phyloP scores from a whole-genome alignment of 139 green algal genomes.

The Axilococcus clingmanii region DNA sequence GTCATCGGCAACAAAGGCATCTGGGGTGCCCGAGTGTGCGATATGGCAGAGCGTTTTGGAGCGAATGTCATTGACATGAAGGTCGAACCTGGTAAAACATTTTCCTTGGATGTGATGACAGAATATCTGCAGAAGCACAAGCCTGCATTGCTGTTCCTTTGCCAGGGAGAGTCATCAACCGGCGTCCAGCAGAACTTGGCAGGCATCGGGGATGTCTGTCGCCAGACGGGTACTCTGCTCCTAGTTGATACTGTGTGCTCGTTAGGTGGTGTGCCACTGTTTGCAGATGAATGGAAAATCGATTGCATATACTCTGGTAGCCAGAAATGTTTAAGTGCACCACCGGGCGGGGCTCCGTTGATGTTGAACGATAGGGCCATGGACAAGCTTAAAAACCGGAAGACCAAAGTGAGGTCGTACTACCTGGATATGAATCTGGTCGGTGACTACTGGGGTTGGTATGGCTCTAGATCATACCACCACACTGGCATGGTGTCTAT shows the following conservation, averaged over 20 bases:
- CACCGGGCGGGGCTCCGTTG: slow-evolving; percentile 60
- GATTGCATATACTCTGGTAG: slow-evolving; percentile 80
- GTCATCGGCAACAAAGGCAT: slow-evolving; percentile 75
- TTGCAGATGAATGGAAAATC: slow-evolving; percentile 44
- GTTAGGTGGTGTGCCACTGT: slow-evolving; percentile 73
- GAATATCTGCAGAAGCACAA: slow-evolving; percentile 59
- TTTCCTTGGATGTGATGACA: slow-evolving; percentile 53
- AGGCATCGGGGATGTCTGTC: slow-evolving; percentile 76
- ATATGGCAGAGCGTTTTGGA: slow-evolving; percentile 72
- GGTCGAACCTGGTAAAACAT: slow-evolving; percentile 50
- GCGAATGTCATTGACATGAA: slow-evolving; percentile 71
- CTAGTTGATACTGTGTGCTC: slow-evolving; percentile 88
- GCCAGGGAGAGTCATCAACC: slow-evolving; percentile 78
- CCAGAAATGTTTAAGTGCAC: slow-evolving; percentile 82
- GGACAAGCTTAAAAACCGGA: slow-evolving; percentile 64
- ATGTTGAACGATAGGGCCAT: slow-evolving; percentile 62
- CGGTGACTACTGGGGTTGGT: slow-evolving; percentile 50
- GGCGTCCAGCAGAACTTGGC: slow-evolving; percentile 64
- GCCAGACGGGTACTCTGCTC: slow-evolving; percentile 67
- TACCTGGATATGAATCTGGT: slow-evolving; percentile 84
- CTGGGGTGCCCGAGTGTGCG: slow-evolving; percentile 78
- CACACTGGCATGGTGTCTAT: slow-evolving; percentile 69
- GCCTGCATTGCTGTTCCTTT: slow-evolving; percentile 76
- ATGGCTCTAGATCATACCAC: slow-evolving; percentile 65
- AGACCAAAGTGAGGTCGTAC: slow-evolving; percentile 62